Evolutionary conservation across 2,329 filamentous ascomycete species (phyloP).

Genomic region (Hymenoscyphus infarciens): DNA sequence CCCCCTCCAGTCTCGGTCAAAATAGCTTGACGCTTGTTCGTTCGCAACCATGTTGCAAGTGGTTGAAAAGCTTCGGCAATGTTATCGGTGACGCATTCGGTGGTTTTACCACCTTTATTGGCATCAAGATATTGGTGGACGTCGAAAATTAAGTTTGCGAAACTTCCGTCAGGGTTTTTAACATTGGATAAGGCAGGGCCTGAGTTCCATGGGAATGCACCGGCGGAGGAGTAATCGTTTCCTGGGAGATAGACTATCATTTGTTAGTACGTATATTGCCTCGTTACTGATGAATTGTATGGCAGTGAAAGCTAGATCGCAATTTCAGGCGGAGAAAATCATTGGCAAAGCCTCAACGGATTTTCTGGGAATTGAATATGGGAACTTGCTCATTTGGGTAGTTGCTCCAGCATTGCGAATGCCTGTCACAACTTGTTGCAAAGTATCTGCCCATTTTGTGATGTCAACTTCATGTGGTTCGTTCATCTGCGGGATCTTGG

Average conservation of each 20-base stretch:
- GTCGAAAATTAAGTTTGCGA: slow-evolving; percentile 52
- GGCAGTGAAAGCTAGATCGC: no score
- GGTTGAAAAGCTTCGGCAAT: slow-evolving; percentile 44
- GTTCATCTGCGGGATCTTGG: slow-evolving; percentile 54
- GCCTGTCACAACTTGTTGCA: slow-evolving; percentile 62
- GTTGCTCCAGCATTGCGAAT: slow-evolving; percentile 62
- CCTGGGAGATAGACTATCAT: slow-evolving; percentile 55
- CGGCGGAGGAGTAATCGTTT: slow-evolving; percentile 53
- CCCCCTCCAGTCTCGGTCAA: slow-evolving; percentile 50
- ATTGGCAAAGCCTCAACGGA: no score
- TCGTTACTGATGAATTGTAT: no score
- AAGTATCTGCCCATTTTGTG: slow-evolving; percentile 53
- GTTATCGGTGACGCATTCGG: slow-evolving; percentile 52
- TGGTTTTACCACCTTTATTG: slow-evolving; percentile 52
- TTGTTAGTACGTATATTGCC: background rate
- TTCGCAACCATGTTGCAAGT: slow-evolving; percentile 46
- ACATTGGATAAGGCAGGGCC: slow-evolving; percentile 50
- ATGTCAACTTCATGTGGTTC: slow-evolving; percentile 51
- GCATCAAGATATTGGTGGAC: slow-evolving; percentile 59
- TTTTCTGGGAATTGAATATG: no score
- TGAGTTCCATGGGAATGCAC: slow-evolving; percentile 45
- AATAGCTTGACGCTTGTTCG: slow-evolving; percentile 46
- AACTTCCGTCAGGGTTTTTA: slow-evolving; percentile 57
- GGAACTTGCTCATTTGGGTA: slow-evolving; percentile 46
- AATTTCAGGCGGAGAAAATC: no score